Evolutionary conservation across 2,329 filamentous ascomycete genomes (phyloP).

Genomic region (Esteya vermicola): DNA sequence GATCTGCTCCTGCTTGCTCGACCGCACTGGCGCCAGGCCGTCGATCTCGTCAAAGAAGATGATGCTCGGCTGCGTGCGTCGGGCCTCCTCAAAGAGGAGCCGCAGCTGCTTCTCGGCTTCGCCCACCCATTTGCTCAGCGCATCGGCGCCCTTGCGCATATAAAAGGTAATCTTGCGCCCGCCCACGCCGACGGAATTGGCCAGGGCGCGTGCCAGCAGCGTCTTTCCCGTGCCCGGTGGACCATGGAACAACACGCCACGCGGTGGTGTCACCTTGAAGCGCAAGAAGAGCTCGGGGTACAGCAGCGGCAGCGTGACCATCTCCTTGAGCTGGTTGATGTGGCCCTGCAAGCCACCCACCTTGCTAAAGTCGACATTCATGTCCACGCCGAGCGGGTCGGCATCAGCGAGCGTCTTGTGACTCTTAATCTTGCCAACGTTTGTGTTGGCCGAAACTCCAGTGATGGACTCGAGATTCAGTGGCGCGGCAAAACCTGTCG

Average conservation of each 20-base stretch:
- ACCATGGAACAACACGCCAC: constrained; percentile 92
- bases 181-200: constrained; percentile 77
- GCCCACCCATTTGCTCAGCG: constrained; percentile 96
- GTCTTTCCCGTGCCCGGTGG: constrained; percentile 97
- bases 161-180: constrained; percentile 96
- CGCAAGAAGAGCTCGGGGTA: constrained; percentile 89
- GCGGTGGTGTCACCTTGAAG: constrained; percentile 85
- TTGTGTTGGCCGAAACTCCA: constrained; percentile 43
- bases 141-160: constrained; percentile 97
- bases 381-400: constrained; percentile 84
- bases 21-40: constrained; percentile 85
- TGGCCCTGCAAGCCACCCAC: constrained; percentile 87
- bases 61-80: constrained; percentile 92
- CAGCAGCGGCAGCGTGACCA: constrained; percentile 86
- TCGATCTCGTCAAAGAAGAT: constrained; percentile 99
- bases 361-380: constrained; percentile 85
- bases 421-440: constrained; percentile 88
- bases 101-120: constrained; percentile 93
- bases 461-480: constrained; percentile 24
- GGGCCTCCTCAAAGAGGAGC: constrained; percentile 85
- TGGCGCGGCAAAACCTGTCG: constrained; percentile 12
- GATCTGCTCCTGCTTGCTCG: constrained; percentile 97
- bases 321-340: constrained; percentile 95
- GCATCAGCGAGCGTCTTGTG: constrained; percentile 84
- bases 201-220: constrained; percentile 80